These are phyloP conservation scores for Brassica balearica DNA, from an alignment of 441 rosid species.

Conservation along the genomic window DNA sequence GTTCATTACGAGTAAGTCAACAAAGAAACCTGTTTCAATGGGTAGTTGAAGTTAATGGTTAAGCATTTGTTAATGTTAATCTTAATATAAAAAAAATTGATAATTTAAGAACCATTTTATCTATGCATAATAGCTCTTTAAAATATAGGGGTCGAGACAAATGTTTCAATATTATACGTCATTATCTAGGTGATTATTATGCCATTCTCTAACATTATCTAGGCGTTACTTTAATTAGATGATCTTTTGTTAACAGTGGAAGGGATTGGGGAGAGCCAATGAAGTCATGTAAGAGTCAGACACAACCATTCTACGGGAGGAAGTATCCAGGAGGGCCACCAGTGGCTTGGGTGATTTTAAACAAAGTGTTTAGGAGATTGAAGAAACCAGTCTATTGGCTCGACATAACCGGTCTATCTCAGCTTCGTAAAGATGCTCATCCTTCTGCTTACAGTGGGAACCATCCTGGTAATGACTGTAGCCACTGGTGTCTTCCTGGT, in stretches of 20 bases:
- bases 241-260: conserved; percentile 47
- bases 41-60: background rate
- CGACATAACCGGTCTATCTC: conserved; percentile 53
- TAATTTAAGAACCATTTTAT: background rate
- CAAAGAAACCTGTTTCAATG: background rate
- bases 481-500: too few species aligned
- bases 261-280: conserved; percentile 68
- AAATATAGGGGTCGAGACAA: too few species aligned
- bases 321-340: conserved; percentile 71
- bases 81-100: background rate
- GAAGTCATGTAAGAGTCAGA: conserved; percentile 58
- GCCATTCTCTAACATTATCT: background rate
- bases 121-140: background rate
- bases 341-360: conserved; percentile 56
- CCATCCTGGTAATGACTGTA: too few species aligned
- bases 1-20: conserved; percentile 64
- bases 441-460: too few species aligned
- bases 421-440: conserved; percentile 41
- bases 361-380: too few species aligned
- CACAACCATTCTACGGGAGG: conserved; percentile 54
- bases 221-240: background rate
- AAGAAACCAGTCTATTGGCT: conserved; percentile 56
- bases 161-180: background rate
- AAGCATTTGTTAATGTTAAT: background rate
- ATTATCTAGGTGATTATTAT: conserved; percentile 5